Conservation (phyloP, 2,329 filamentous ascomycete genomes). For the Chaetomium olivaceum region DNA sequence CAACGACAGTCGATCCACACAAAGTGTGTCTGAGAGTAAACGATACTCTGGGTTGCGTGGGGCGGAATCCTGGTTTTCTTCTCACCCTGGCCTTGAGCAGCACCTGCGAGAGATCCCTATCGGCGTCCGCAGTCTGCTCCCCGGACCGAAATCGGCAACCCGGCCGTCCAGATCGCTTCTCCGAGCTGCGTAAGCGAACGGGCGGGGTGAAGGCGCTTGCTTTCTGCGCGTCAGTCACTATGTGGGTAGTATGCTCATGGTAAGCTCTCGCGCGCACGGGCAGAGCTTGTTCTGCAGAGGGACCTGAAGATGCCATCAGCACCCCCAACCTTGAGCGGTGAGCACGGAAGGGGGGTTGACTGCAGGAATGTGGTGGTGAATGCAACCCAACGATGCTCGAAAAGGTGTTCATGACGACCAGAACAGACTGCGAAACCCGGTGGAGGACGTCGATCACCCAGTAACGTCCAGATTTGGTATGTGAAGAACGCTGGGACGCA, state of each 20-base stretch:
- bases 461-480: neutral
- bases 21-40: neutral
- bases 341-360: neutral
- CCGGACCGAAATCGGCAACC: neutral
- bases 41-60: neutral
- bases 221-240: neutral
- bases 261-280: neutral
- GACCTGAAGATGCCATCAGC: neutral
- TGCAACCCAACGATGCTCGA: conserved; percentile 28
- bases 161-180: neutral
- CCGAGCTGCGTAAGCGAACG: neutral
- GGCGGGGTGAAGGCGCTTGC: neutral
- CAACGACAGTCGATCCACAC: neutral
- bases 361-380: conserved; percentile 25
- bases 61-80: neutral
- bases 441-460: conserved; percentile 22
- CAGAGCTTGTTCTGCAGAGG: neutral
- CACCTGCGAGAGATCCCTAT: neutral
- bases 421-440: conserved; percentile 24
- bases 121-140: neutral
- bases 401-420: conserved; percentile 11
- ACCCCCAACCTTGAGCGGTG: neutral
- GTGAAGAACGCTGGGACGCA: neutral
- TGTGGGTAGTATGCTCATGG: neutral
- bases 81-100: neutral